Conservation (phyloP, 768 basidiomycete species). For the Gyrodon lividus region DNA sequence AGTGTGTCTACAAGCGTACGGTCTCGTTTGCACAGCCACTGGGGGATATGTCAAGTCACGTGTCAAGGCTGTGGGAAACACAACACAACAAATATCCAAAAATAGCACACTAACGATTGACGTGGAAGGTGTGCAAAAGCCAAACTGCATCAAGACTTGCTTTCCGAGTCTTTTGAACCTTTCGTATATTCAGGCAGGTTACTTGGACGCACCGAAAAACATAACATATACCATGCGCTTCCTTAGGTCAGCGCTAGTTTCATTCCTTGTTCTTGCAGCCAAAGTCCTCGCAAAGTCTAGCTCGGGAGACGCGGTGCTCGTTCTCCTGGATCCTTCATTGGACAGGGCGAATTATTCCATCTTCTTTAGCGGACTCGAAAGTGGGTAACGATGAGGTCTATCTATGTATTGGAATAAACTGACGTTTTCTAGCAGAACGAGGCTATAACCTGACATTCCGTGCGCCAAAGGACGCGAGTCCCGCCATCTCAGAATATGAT, state of each 20-base stretch:
- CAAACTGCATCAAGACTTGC: not conserved
- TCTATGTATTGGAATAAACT: not conserved
- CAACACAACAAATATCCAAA: slow-evolving; percentile 17
- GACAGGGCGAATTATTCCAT: slow-evolving; percentile 68
- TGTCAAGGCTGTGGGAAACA: slow-evolving; percentile 18
- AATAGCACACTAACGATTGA: slow-evolving; percentile 13
- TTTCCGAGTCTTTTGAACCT: not conserved
- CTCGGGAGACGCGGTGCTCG: slow-evolving; percentile 77
- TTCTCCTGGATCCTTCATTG: slow-evolving; percentile 75
- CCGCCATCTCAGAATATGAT: slow-evolving; percentile 66
- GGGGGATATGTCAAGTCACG: slow-evolving; percentile 13
- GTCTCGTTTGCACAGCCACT: not conserved
- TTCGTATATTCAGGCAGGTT: not conserved
- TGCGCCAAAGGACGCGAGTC: slow-evolving; percentile 69
- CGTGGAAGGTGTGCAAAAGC: slow-evolving; percentile 16
- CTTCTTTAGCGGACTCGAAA: slow-evolving; percentile 78
- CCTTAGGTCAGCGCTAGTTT: slow-evolving; percentile 25
- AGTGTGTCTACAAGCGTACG: no score
- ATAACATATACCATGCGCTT: slow-evolving; percentile 26
- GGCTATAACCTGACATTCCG: slow-evolving; percentile 91
- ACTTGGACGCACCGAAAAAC: not conserved
- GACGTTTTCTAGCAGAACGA: slow-evolving; percentile 45
- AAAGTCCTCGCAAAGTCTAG: slow-evolving; percentile 61
- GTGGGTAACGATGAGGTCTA: slow-evolving; percentile 39
- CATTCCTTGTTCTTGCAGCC: slow-evolving; percentile 28